phyloP scores from a whole-genome alignment of 73 alveolate species.

The Tetrahymena borealis region DNA sequence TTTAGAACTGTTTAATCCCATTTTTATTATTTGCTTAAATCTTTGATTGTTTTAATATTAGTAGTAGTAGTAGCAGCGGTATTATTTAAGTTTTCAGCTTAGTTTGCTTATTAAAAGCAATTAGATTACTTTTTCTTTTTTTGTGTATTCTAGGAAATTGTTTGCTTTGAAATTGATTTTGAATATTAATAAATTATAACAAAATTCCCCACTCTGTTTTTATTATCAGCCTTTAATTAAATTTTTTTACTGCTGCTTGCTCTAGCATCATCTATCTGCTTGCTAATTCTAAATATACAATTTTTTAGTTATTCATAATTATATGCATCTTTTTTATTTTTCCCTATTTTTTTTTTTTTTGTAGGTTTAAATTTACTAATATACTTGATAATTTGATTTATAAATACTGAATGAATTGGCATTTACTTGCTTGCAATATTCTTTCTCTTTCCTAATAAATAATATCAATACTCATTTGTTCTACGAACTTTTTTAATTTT shows the following conservation, averaged over 20 bases:
- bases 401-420: too few relatives aligned
- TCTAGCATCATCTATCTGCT: neutral
- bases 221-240: neutral
- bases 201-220: neutral
- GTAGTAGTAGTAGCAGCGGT: neutral
- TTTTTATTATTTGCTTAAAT: neutral
- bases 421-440: too few relatives aligned
- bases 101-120: neutral
- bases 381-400: too few relatives aligned
- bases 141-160: neutral
- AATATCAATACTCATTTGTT: too few relatives aligned
- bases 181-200: neutral
- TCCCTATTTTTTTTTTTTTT: too few relatives aligned
- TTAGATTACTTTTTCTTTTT: neutral
- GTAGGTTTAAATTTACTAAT: too few relatives aligned
- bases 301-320: too few relatives aligned
- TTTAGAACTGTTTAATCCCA: neutral
- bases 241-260: neutral
- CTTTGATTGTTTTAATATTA: neutral
- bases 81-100: neutral
- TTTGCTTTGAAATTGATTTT: neutral
- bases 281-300: neutral
- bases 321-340: too few relatives aligned
- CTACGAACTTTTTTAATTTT: too few relatives aligned
- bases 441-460: too few relatives aligned